These are phyloP conservation scores for Schizonepeta tenuifolia DNA, from an alignment of 257 asterid genomes.

Conservation along the genomic window DNA sequence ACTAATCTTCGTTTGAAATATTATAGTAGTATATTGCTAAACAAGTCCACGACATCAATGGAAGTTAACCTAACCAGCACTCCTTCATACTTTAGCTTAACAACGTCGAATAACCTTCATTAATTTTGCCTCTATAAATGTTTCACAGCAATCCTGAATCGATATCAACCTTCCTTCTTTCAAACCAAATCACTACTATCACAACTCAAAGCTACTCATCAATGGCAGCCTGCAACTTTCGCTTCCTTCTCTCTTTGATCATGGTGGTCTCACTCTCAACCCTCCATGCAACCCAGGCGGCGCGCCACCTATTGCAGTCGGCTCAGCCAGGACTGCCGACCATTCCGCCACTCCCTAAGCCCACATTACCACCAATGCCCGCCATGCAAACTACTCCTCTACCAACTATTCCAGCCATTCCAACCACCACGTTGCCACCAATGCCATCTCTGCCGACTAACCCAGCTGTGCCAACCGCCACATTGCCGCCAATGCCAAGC, in stretches of 20 bases:
- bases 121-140: constrained; percentile 33
- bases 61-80: constrained; percentile 35
- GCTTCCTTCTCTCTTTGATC: constrained; percentile 25
- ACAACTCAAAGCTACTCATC: constrained; percentile 8
- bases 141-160: constrained; percentile 6
- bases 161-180: not conserved
- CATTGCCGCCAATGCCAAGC: constrained; percentile 10
- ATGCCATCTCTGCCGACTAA: not conserved
- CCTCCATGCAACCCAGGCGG: constrained; percentile 23
- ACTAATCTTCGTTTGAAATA: constrained; percentile 18
- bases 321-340: constrained; percentile 33
- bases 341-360: constrained; percentile 21
- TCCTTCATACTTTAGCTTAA: constrained; percentile 24
- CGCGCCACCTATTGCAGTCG: constrained; percentile 36
- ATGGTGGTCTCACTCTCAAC: constrained; percentile 28
- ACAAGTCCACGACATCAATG: constrained; percentile 1
- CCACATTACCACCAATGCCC: constrained; percentile 36
- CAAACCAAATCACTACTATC: constrained; percentile 1
- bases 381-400: constrained; percentile 24
- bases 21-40: not conserved
- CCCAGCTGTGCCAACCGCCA: not conserved
- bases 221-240: constrained; percentile 37
- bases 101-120: not conserved
- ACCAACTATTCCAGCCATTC: constrained; percentile 16
- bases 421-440: not conserved